A percentile compares a stretch with the other conserved stretches of the same genome.
Evolutionary conservation across 371 early-diverging fungal species (phyloP).

Genomic region (Mucor lusitanicus): DNA sequence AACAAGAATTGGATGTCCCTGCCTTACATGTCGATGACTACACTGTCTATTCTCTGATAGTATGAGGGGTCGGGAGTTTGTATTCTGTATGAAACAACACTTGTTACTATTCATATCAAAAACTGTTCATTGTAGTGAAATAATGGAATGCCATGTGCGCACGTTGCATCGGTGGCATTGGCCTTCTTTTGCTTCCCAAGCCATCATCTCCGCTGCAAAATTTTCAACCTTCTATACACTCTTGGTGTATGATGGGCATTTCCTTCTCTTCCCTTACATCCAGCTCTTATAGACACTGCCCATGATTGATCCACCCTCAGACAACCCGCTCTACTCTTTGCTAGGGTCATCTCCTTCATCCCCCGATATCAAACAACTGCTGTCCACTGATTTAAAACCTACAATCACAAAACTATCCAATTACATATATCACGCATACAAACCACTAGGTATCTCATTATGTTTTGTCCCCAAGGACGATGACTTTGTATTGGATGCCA

Average conservation of each 20-base stretch:
- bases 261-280: neutral
- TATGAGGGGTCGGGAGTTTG: neutral
- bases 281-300: neutral
- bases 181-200: neutral
- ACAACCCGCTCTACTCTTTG: slow-evolving; percentile 5
- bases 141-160: neutral
- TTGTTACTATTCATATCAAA: neutral
- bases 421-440: slow-evolving; percentile 41
- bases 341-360: slow-evolving; percentile 15
- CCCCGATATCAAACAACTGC: neutral
- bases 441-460: slow-evolving; percentile 43
- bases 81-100: neutral
- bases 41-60: neutral
- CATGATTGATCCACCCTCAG: slow-evolving; percentile 7
- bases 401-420: slow-evolving; percentile 19
- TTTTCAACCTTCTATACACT: neutral
- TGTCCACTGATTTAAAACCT: slow-evolving; percentile 18
- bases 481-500: slow-evolving; percentile 30
- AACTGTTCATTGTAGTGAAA: neutral
- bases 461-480: slow-evolving; percentile 26
- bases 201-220: neutral
- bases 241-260: neutral
- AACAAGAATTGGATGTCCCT: neutral
- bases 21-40: neutral
- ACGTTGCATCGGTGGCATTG: neutral